phyloP scores from a whole-genome alignment of 179 eudicot species.

The Beta corolliflora region DNA sequence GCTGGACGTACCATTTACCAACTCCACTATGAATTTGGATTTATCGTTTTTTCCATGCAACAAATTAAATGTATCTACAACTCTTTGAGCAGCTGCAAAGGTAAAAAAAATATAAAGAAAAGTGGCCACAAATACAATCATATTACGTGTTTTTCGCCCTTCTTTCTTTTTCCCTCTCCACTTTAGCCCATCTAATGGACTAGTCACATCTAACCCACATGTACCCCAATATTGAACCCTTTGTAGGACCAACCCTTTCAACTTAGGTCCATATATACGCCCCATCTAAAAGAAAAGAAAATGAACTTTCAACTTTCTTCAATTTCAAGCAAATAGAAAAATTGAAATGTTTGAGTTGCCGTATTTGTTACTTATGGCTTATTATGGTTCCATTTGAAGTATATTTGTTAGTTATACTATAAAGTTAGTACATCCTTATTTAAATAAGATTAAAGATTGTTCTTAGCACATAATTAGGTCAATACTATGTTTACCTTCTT shows the following conservation, averaged over 20 bases:
- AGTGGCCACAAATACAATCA: too few relatives aligned
- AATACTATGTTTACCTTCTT: not conserved
- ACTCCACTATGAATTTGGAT: conserved; percentile 36
- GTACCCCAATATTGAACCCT: conserved; percentile 26
- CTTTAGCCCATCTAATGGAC: conserved; percentile 27
- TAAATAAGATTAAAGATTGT: not conserved
- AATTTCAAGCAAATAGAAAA: not conserved
- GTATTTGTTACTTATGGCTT: not conserved
- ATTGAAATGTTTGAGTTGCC: not conserved
- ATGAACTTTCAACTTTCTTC: not conserved
- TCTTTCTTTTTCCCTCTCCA: conserved; percentile 8
- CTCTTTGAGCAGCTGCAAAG: conserved; percentile 2
- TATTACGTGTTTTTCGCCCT: not conserved
- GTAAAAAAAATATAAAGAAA: too few relatives aligned
- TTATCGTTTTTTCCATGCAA: conserved; percentile 26
- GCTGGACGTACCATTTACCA: conserved; percentile 23
- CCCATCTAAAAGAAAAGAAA: not conserved
- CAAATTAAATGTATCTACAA: conserved; percentile 18
- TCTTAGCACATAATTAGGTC: not conserved
- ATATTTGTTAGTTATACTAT: too few relatives aligned
- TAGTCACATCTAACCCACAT: conserved; percentile 29
- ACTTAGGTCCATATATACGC: conserved; percentile 4
- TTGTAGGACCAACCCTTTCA: conserved; percentile 3
- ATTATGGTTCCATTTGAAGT: too few relatives aligned
- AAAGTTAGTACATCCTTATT: too few relatives aligned